Conservation (phyloP, 176 grass and related monocot genomes). For the Hyparrhenia diplandra region DNA sequence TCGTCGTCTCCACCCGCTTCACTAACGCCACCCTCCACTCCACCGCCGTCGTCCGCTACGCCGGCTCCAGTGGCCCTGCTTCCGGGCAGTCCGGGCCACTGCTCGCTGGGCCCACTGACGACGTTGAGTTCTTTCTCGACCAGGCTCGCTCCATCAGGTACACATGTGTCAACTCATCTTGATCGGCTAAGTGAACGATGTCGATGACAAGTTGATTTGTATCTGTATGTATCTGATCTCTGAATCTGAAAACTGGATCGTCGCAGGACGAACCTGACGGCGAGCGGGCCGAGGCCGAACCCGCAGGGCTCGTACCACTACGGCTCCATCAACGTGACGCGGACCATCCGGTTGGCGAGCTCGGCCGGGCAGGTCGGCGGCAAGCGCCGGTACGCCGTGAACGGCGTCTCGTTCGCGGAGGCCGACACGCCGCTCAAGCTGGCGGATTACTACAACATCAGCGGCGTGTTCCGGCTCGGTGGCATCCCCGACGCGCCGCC, state of each 20-base stretch:
- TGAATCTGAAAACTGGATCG: background rate
- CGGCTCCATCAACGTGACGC: slow-evolving; percentile 72
- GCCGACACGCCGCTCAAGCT: slow-evolving; percentile 85
- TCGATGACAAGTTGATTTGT: background rate
- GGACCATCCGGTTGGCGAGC: slow-evolving; percentile 66
- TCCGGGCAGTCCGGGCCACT: background rate
- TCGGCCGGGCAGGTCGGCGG: slow-evolving; percentile 39
- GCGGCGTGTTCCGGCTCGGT: slow-evolving; percentile 57
- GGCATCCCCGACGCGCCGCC: slow-evolving; percentile 47
- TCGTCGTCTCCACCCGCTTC: slow-evolving; percentile 72
- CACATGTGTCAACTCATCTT: background rate
- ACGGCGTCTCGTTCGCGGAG: slow-evolving; percentile 70
- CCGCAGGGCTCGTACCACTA: slow-evolving; percentile 96
- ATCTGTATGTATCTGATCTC: too few relatives aligned
- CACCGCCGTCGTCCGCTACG: slow-evolving; percentile 54
- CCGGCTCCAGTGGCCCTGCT: slow-evolving; percentile 17
- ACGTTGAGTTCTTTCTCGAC: slow-evolving; percentile 41
- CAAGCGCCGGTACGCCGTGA: slow-evolving; percentile 68
- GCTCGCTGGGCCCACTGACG: background rate
- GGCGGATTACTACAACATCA: slow-evolving; percentile 78
- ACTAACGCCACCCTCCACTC: slow-evolving; percentile 25
- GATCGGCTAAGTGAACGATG: background rate
- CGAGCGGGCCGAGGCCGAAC: slow-evolving; percentile 86
- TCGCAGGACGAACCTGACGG: slow-evolving; percentile 72
- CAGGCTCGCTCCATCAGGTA: slow-evolving; percentile 68